These are phyloP conservation scores for Wickerhamiella azymoides DNA, from an alignment of 805 yeast genomes.

Conservation along the genomic window DNA sequence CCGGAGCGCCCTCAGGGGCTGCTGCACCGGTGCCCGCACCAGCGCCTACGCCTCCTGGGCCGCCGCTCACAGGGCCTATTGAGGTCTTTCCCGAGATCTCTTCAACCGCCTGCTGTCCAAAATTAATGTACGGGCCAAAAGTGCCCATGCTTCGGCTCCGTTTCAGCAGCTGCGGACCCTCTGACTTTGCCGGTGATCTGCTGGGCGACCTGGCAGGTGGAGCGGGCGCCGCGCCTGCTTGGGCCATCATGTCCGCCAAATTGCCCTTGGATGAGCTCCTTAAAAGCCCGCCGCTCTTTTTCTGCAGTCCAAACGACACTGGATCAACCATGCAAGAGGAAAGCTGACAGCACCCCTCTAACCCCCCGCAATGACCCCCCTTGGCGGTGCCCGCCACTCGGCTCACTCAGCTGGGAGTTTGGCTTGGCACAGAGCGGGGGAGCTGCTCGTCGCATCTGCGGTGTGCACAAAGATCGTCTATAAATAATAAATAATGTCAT, in stretches of 20 bases:
- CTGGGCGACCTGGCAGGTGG: not conserved
- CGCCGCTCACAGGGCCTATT: not conserved
- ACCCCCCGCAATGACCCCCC: not conserved
- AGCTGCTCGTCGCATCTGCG: no score
- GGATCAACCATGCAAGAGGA: constrained; percentile 6
- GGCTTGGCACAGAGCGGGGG: no score
- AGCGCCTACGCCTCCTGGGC: not conserved
- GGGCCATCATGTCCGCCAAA: constrained; percentile 5
- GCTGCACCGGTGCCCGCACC: no score
- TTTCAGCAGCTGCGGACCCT: constrained; percentile 8
- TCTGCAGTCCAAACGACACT: constrained; percentile 7
- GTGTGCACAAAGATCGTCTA: not conserved
- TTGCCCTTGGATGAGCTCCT: constrained; percentile 6
- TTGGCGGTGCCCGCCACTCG: not conserved
- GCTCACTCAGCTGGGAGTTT: no score
- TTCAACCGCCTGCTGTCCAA: constrained; percentile 12
- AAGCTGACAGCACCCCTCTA: not conserved
- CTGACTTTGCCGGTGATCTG: not conserved
- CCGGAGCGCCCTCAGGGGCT: not conserved
- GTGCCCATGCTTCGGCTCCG: constrained; percentile 13
- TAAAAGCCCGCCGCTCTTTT: constrained; percentile 1
- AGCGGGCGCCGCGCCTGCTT: not conserved
- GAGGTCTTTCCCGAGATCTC: constrained; percentile 8
- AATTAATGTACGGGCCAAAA: constrained; percentile 7
- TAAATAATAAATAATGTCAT: not conserved